These are phyloP conservation scores for Clonostachys solani DNA, from an alignment of 2,329 filamentous ascomycete species.

Conservation along the genomic window DNA sequence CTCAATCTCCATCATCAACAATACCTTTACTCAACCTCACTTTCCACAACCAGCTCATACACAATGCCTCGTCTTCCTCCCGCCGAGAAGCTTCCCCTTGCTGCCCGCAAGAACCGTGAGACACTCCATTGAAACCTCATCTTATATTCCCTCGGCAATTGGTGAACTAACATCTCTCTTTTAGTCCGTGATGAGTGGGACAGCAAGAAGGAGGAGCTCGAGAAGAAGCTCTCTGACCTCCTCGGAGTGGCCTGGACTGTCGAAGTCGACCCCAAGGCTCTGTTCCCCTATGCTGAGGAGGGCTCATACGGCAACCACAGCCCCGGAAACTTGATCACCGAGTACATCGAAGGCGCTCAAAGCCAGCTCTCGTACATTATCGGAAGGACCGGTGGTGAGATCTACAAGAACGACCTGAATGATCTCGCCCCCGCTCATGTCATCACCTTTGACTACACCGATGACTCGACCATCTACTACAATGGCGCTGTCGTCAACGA, in stretches of 20 bases:
- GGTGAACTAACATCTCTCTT: too few relatives aligned
- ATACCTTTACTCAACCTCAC: too few relatives aligned
- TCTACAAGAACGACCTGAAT: slow-evolving; percentile 41
- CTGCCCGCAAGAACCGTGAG: slow-evolving; percentile 46
- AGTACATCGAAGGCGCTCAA: too few relatives aligned
- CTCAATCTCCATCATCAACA: too few relatives aligned
- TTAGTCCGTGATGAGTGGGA: too few relatives aligned
- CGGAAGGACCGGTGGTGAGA: slow-evolving; percentile 38
- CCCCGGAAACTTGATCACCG: too few relatives aligned
- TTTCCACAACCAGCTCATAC: too few relatives aligned
- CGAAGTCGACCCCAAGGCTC: slow-evolving; percentile 37
- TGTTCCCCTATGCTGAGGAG: slow-evolving; percentile 41
- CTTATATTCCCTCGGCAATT: too few relatives aligned
- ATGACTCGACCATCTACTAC: slow-evolving; percentile 32
- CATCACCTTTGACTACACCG: slow-evolving; percentile 41
- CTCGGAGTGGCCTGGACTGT: slow-evolving; percentile 44
- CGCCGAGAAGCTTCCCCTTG: slow-evolving; percentile 44
- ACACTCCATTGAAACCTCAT: background rate
- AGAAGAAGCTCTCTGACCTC: slow-evolving; percentile 29
- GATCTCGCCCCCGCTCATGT: slow-evolving; percentile 33
- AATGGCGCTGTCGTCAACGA: slow-evolving; percentile 33
- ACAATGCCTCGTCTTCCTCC: slow-evolving; percentile 26
- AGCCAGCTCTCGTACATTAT: too few relatives aligned
- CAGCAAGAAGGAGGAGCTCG: too few relatives aligned
- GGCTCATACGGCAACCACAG: slow-evolving; percentile 6